Base-by-base conservation (phyloP, 192 early-diverging fungal species). In the Entomortierella lignicola region DNA sequence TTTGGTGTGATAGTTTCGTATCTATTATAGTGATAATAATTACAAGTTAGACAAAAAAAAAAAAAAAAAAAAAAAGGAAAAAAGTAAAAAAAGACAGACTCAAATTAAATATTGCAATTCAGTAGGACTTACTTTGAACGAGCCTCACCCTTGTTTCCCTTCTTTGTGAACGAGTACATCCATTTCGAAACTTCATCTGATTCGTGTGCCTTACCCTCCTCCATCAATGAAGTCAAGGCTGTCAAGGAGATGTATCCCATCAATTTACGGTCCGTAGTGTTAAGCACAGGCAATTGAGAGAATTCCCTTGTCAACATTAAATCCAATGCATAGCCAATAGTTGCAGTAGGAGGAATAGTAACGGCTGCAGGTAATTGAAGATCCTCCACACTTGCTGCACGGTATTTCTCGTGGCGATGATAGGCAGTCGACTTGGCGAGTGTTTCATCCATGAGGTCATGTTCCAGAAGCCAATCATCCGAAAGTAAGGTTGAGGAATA, bases 271-370 rank as follows among this genome's bases (percentile, higher is more conserved):
- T 88, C 84, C 43, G 77, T 54, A 0, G 84, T 59, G 63, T 87
- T 84, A 32, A 93, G 84, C 2, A 95, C 93, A 0, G 94, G 95
- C 50, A 96, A 67, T 77, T 96, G 95, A n/a, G 95, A 96, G 81
- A 90, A 96, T 56, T 96, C 94, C 29, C 93, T 83, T 31, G 91
- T 87, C 26, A 88, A 41, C 95, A 96, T 96, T 63, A 94, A 66
- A 43, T 90, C 89, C 23, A 93, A 55, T 7, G 95, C 94, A 15
- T 85, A 80, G 1, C 86, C 84, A 23, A 93, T 75, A 2, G 87
- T 68, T 42, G 89, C 82, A 30, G 67, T 77, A 27, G 87, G 88
- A 17, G 86, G 69, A 8, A 96, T 87, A 18, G 91, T 87, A 1
- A 94, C 88, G 0, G 95, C 94, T 0, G 90, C 91, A 0, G 93